Conservation (phyloP, 2,329 filamentous ascomycete species). For the Harringtonia aguacate region DNA sequence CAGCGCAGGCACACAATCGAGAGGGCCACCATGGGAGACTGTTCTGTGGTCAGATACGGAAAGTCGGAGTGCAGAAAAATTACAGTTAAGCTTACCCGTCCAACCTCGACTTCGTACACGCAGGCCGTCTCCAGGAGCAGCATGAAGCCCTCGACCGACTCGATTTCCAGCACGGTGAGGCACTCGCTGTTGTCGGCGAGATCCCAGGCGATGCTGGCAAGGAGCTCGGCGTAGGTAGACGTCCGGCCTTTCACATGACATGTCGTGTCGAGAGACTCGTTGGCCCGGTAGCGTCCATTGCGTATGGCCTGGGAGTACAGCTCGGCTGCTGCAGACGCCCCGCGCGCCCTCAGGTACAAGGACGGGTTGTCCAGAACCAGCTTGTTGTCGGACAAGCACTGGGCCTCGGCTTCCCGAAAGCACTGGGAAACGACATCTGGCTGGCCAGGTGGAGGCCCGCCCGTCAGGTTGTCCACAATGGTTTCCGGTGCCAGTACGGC, state of each 20-base stretch:
- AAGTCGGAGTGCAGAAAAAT: background rate
- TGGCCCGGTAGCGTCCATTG: constrained; percentile 17
- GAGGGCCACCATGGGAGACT: constrained; percentile 18
- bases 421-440: constrained; percentile 12
- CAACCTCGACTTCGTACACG: constrained; percentile 18
- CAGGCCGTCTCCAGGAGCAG: constrained; percentile 17
- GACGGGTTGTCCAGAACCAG: constrained; percentile 17
- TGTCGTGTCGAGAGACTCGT: constrained; percentile 12
- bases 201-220: constrained; percentile 19
- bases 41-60: background rate
- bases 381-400: constrained; percentile 19
- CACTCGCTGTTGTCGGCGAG: constrained; percentile 17
- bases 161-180: constrained; percentile 16
- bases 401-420: constrained; percentile 17
- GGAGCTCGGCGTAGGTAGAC: constrained; percentile 18
- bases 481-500: constrained; percentile 7
- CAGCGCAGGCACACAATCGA: constrained; percentile 18
- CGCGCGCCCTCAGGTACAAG: constrained; percentile 14
- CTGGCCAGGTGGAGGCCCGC: constrained; percentile 3
- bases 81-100: constrained; percentile 10
- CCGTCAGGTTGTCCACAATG: constrained; percentile 3
- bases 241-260: constrained; percentile 10
- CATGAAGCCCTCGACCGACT: constrained; percentile 17
- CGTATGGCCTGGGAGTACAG: constrained; percentile 16
- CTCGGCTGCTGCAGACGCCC: constrained; percentile 9